A percentile compares a stretch with the other conserved stretches of the same genome.
Conservation (phyloP, 2,329 filamentous ascomycete species). For the Ceratocystis harringtonii region DNA sequence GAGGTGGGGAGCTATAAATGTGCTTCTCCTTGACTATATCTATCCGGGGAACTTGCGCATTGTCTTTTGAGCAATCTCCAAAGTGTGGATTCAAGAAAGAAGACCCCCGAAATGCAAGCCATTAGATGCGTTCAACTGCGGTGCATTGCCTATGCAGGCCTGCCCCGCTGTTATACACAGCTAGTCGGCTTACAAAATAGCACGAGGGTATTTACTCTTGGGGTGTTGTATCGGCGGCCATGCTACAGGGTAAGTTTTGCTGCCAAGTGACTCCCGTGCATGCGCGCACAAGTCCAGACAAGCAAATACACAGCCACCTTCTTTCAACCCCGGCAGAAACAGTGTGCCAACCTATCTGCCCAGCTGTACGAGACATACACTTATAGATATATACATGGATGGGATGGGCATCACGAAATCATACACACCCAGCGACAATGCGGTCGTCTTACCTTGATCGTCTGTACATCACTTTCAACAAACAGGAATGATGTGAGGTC, state of each 20-base stretch:
- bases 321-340: conserved; percentile 31
- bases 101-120: neutral
- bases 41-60: conserved; percentile 35
- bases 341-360: neutral
- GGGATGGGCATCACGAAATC: neutral
- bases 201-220: conserved; percentile 38
- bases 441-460: conserved; percentile 26
- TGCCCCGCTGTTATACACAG: neutral
- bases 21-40: conserved; percentile 32
- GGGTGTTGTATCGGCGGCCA: conserved; percentile 56
- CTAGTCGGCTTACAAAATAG: conserved; percentile 4
- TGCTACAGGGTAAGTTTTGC: conserved; percentile 30
- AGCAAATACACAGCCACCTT: conserved; percentile 42
- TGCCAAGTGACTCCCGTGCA: neutral
- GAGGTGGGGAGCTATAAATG: conserved; percentile 26
- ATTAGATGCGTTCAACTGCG: neutral
- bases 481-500: conserved; percentile 68
- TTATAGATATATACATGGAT: neutral
- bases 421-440: conserved; percentile 1
- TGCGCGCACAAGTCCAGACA: conserved; percentile 1
- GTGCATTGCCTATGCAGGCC: neutral
- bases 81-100: conserved; percentile 23
- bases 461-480: conserved; percentile 46
- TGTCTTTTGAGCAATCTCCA: conserved; percentile 34
- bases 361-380: neutral